Base-by-base conservation (phyloP, 805 yeast species). In the Huiozyma sinensis region DNA sequence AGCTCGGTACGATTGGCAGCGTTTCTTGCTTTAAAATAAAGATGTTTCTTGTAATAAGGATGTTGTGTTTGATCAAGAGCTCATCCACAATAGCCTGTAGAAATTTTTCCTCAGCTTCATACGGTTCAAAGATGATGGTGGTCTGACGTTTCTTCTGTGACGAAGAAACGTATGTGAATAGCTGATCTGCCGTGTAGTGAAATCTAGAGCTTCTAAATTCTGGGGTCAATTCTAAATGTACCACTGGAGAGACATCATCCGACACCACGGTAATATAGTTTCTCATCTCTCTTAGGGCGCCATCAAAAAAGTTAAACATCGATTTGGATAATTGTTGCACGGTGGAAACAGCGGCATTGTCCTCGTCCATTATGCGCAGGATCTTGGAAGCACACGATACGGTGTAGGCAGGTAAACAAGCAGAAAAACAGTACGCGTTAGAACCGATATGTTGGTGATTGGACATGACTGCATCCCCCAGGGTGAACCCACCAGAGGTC, bases 401-500 rank as follows among this genome's bases (percentile, higher is more conserved):
- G 37, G 87, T 75, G 64, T 83, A 90, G 27, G 97, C 94, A 9
- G 98, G 97, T 60, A 90, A 75, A 1, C 96, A 76, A 6, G 98
- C 98, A 56, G 95, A 83, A 62, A 86, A 92, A 48, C 92, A 92
- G 60, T 87, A 92, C 3, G 95, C 96, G 51, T 73, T 72, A 10
- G 95, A 85, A 27, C 87, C 83, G 55, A 92, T 82, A 61, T 95
- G 79, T 71, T 92, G 98, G 67, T 90, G 95, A 53, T 81, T 80
- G 32, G 88, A 77, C 87, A 92, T 86, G 44, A 81, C 81, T 28
- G 68, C 64, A 36, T 76, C 81, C 46, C 97, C 98, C 29, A 85
- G 83, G 59, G 95, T 92, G 67, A 86, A 90, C 0, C 95, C 97
- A 50, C 98, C 98, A 41, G 90, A 79, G 1, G 92, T 72, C 7